These are phyloP conservation scores for Echria macrotheca DNA, from an alignment of 495 filamentous ascomycete species.

Conservation along the genomic window DNA sequence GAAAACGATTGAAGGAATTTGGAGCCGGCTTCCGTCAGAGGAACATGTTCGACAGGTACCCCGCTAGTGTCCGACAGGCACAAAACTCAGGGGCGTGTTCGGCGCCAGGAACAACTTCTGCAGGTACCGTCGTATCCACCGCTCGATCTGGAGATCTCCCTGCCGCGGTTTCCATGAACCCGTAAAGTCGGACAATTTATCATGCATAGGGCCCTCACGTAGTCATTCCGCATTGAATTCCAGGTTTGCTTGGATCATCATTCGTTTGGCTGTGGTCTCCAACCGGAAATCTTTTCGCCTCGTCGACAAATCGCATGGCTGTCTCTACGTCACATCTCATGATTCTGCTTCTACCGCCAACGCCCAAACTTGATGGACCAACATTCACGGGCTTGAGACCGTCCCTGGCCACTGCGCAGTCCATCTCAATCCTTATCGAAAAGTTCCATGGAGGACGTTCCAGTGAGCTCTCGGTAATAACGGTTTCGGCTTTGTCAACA, in stretches of 20 bases:
- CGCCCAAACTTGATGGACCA: no score
- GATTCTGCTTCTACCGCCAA: no score
- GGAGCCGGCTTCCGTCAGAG: background rate
- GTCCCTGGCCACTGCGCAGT: no score
- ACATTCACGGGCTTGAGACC: no score
- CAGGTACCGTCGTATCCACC: conserved; percentile 2
- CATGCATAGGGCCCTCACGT: background rate
- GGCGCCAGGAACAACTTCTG: no score
- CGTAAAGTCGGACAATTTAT: conserved; percentile 11
- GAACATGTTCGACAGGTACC: background rate
- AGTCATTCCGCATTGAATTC: conserved; percentile 2
- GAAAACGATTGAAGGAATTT: background rate
- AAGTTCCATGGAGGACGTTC: no score
- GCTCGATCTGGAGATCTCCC: conserved; percentile 3
- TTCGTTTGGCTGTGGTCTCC: conserved; percentile 5
- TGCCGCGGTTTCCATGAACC: conserved; percentile 9
- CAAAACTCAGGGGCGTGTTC: no score
- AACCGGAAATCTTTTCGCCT: background rate
- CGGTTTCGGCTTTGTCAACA: no score
- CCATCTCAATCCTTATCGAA: no score
- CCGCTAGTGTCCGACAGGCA: background rate
- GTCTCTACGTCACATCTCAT: no score
- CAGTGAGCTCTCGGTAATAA: no score
- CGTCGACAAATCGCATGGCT: no score
- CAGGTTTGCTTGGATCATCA: conserved; percentile 1